Percentiles rank a stretch among this genome's conserved stretches.
Evolutionary conservation across 2,329 filamentous ascomycete species (phyloP).

Genomic region (Curvularia hawaiiensis): DNA sequence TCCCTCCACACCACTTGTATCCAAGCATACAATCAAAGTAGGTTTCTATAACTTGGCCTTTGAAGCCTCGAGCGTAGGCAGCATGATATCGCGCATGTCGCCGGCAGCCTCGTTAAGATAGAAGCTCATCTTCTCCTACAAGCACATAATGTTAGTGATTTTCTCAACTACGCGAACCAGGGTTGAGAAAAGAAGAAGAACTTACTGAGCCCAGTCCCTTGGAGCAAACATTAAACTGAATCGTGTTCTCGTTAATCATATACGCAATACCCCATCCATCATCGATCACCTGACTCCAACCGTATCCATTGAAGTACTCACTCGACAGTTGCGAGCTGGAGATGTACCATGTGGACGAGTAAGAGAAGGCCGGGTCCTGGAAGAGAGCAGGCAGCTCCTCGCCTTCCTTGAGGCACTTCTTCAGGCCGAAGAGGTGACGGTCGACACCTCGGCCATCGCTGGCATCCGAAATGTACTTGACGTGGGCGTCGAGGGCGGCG

Average conservation of each 20-base stretch:
- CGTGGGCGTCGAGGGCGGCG: conserved; percentile 78
- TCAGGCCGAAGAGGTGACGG: conserved; percentile 94
- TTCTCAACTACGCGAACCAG: neutral
- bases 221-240: conserved; percentile 98
- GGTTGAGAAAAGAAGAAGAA: conserved; percentile 2
- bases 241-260: conserved; percentile 99
- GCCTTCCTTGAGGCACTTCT: conserved; percentile 81
- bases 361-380: conserved; percentile 82
- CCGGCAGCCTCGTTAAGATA: conserved; percentile 92
- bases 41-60: conserved; percentile 83
- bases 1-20: neutral
- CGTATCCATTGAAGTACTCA: conserved; percentile 99
- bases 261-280: conserved; percentile 97
- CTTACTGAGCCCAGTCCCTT: conserved; percentile 79
- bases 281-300: conserved; percentile 97
- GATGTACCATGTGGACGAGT: conserved; percentile 88
- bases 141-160: conserved; percentile 21
- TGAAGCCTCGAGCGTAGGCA: conserved; percentile 75
- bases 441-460: conserved; percentile 94
- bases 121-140: conserved; percentile 83
- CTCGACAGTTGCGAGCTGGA: conserved; percentile 88
- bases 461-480: conserved; percentile 89
- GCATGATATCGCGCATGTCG: conserved; percentile 85
- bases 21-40: neutral
- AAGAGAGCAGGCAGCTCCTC: conserved; percentile 84